Percentiles rank a stretch among this genome's conserved stretches.
Evolutionary conservation across 345 rosid species (phyloP).

Genomic region (Eucalyptus melliodora): DNA sequence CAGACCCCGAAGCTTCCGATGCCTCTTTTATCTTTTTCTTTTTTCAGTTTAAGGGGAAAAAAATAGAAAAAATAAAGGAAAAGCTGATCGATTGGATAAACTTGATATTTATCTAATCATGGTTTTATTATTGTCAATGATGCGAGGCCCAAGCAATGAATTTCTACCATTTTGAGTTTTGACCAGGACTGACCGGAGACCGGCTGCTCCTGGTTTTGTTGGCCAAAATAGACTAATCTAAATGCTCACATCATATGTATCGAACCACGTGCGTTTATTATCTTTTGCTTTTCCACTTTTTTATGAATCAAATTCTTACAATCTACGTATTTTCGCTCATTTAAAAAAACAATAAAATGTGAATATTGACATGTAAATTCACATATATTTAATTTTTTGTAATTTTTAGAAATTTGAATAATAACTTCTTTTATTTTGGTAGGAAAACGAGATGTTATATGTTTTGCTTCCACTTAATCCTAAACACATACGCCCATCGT

Average conservation of each 20-base stretch:
- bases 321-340: not conserved
- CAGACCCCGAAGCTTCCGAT: not conserved
- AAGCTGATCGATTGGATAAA: not conserved
- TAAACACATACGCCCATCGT: not conserved
- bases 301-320: not conserved
- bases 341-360: not conserved
- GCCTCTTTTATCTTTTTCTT: not conserved
- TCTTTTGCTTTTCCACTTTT: not conserved
- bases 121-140: not conserved
- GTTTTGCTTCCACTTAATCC: not conserved
- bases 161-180: not conserved
- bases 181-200: not conserved
- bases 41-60: too few species aligned
- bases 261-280: not conserved
- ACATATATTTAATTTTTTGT: not conserved
- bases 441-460: not conserved
- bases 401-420: not conserved
- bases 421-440: not conserved
- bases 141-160: not conserved
- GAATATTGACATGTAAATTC: not conserved
- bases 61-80: accelerated
- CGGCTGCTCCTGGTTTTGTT: not conserved
- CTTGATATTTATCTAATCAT: constrained; percentile 15
- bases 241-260: not conserved
- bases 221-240: not conserved